phyloP scores from a whole-genome alignment of 2,329 filamentous ascomycete genomes.

The Alternaria postmessia region DNA sequence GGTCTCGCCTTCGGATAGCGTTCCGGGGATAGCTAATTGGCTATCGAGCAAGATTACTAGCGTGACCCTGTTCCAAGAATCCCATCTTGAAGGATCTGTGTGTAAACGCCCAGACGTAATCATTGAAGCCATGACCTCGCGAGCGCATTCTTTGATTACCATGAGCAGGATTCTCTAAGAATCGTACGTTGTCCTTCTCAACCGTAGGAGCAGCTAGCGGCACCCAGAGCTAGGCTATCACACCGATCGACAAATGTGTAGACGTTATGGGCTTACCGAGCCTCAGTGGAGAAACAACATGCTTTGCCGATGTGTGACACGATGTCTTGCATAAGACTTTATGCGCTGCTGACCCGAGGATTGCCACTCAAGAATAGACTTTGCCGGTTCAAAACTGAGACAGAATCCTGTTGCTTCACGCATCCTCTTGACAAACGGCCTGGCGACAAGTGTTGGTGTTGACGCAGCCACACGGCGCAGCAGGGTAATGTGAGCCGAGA shows the following conservation, averaged over 20 bases:
- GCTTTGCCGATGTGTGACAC: slow-evolving; percentile 12
- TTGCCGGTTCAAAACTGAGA: not conserved
- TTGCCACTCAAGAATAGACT: slow-evolving; percentile 4
- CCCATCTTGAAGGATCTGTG: not conserved
- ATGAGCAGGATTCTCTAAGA: not conserved
- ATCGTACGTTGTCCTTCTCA: slow-evolving; percentile 2
- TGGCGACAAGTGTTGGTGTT: slow-evolving; percentile 12
- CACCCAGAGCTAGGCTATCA: slow-evolving; percentile 3
- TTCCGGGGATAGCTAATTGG: slow-evolving; percentile 6
- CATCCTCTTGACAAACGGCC: slow-evolving; percentile 1
- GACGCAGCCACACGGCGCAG: slow-evolving; percentile 20
- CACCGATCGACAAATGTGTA: slow-evolving; percentile 3
- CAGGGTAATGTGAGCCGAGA: slow-evolving; percentile 14
- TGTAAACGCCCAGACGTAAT: not conserved
- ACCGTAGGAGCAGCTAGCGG: slow-evolving; percentile 2
- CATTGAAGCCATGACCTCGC: not conserved
- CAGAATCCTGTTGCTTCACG: slow-evolving; percentile 5
- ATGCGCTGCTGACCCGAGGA: slow-evolving; percentile 9
- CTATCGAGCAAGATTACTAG: not conserved
- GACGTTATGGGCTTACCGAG: slow-evolving; percentile 7
- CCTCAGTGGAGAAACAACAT: slow-evolving; percentile 9
- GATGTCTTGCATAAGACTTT: slow-evolving; percentile 15
- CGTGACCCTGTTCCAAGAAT: not conserved
- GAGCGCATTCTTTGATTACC: not conserved
- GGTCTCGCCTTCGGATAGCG: slow-evolving; percentile 7